A percentile compares a stretch with the other conserved stretches of the same genome.
Evolutionary conservation across 495 filamentous ascomycete genomes (phyloP).

Genomic region (Annulohypoxylon maeteangense): DNA sequence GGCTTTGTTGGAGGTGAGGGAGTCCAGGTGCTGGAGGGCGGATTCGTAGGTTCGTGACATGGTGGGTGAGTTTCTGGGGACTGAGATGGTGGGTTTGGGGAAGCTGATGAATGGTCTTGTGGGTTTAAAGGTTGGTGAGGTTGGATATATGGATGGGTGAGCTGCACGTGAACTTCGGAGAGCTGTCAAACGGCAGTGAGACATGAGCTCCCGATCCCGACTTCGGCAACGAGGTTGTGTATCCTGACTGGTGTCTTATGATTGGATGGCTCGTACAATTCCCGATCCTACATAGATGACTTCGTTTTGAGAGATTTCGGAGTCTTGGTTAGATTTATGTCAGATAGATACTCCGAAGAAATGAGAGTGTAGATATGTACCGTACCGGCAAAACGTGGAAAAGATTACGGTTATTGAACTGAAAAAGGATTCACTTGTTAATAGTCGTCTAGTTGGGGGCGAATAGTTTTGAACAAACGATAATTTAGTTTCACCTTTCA

Average conservation of each 20-base stretch:
- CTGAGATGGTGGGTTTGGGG: too few relatives aligned
- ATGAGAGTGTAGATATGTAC: too few relatives aligned
- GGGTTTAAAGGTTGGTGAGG: neutral
- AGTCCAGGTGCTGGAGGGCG: slow-evolving; percentile 67
- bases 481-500: too few relatives aligned
- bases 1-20: slow-evolving; percentile 79
- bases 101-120: neutral
- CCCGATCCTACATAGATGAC: neutral
- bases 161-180: neutral
- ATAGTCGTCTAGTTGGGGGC: too few relatives aligned
- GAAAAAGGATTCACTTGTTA: too few relatives aligned
- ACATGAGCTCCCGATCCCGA: slow-evolving; percentile 9
- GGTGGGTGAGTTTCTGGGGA: slow-evolving; percentile 22
- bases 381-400: too few relatives aligned
- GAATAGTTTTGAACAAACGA: too few relatives aligned
- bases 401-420: too few relatives aligned
- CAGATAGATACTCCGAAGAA: slow-evolving; percentile 12
- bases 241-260: neutral
- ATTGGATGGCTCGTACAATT: neutral
- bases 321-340: neutral
- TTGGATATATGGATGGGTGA: neutral
- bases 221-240: neutral
- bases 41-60: slow-evolving; percentile 51
- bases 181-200: neutral
- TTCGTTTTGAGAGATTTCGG: slow-evolving; percentile 2